Conservation (phyloP, 495 filamentous ascomycete species). For the Hypoxylon perforatum region DNA sequence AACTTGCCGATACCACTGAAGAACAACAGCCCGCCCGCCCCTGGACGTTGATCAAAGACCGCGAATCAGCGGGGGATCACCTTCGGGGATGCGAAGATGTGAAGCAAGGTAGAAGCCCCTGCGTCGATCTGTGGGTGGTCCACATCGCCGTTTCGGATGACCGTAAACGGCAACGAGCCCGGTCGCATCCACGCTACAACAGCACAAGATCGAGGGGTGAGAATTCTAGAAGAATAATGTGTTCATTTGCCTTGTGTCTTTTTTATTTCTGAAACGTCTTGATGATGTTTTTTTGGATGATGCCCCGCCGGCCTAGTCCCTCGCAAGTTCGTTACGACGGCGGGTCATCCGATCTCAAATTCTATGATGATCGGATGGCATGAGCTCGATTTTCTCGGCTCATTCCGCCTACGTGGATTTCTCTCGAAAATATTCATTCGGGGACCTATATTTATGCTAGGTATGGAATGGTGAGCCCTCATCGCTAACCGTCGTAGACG, state of each 20-base stretch:
- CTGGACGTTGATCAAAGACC: too few relatives aligned
- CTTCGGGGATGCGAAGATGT: constrained; percentile 22
- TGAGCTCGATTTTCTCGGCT: neutral
- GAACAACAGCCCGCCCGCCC: too few relatives aligned
- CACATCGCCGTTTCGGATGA: constrained; percentile 38
- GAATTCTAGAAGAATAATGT: constrained; percentile 12
- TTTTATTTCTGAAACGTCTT: constrained; percentile 15
- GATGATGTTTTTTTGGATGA: neutral
- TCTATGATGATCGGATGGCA: constrained; percentile 4
- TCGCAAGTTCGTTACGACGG: neutral
- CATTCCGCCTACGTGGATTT: neutral
- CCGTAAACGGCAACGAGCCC: constrained; percentile 30
- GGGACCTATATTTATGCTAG: too few relatives aligned
- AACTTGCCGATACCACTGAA: constrained; percentile 15
- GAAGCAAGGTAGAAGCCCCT: constrained; percentile 25
- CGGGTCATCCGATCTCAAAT: constrained; percentile 25
- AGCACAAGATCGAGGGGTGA: neutral
- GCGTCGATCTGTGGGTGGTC: constrained; percentile 26
- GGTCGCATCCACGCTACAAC: constrained; percentile 3
- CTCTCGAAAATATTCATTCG: neutral
- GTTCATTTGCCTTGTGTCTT: neutral
- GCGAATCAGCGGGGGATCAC: constrained; percentile 39
- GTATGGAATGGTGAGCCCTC: too few relatives aligned
- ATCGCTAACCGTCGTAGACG: too few relatives aligned
- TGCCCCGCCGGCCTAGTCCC: neutral